Evolutionary conservation across 345 rosid species (phyloP).

Genomic region (Capsella bursapastoris): DNA sequence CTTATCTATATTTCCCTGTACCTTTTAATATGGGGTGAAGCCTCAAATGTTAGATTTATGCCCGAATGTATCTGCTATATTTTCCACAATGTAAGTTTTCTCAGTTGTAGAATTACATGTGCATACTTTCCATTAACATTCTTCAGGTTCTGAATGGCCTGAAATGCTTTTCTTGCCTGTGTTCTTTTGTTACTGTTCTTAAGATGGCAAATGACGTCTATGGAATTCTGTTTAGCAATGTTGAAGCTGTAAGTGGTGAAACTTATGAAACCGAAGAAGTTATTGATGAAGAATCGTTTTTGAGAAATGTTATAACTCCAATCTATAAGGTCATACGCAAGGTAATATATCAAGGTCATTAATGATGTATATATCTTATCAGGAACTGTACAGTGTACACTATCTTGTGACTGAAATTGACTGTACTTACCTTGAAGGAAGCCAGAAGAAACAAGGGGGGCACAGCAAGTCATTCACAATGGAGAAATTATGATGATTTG

Average conservation of each 20-base stretch:
- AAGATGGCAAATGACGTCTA: slow-evolving; percentile 84
- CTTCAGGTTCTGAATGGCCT: slow-evolving; percentile 17
- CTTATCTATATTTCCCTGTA: slow-evolving; percentile 85
- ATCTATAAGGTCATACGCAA: slow-evolving; percentile 72
- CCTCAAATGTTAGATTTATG: slow-evolving; percentile 97
- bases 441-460: slow-evolving; percentile 77
- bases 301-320: slow-evolving; percentile 75
- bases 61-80: slow-evolving; percentile 98
- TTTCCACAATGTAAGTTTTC: slow-evolving; percentile 85
- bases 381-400: slow-evolving; percentile 7
- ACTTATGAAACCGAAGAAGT: slow-evolving; percentile 50
- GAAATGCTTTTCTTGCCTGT: background rate
- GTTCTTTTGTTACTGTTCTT: slow-evolving; percentile 19
- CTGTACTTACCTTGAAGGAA: slow-evolving; percentile 65
- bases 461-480: slow-evolving; percentile 88
- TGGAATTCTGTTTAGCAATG: slow-evolving; percentile 61
- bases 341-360: slow-evolving; percentile 48
- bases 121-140: slow-evolving; percentile 48
- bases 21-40: slow-evolving; percentile 99
- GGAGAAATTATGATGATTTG: slow-evolving; percentile 98
- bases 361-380: slow-evolving; percentile 5
- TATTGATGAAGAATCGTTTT: slow-evolving; percentile 76
- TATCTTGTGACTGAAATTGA: slow-evolving; percentile 29
- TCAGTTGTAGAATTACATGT: slow-evolving; percentile 52
- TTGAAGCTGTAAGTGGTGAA: slow-evolving; percentile 63